These are phyloP conservation scores for Rhodotorula taiwanensis DNA, from an alignment of 768 basidiomycete species.

Conservation along the genomic window DNA sequence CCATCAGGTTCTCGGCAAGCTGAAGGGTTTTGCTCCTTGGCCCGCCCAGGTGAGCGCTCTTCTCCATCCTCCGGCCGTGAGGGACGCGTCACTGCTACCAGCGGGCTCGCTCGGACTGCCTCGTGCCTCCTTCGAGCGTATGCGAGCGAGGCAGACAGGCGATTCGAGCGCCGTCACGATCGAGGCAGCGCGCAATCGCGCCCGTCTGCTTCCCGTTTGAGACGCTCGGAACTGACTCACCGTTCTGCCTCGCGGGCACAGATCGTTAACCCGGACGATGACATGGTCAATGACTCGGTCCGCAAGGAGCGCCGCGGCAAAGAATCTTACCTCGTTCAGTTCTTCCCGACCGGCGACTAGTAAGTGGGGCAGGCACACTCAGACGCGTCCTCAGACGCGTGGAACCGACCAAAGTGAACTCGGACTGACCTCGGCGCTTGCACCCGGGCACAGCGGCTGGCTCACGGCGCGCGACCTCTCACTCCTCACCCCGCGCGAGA, in stretches of 20 bases:
- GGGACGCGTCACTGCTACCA: too few relatives aligned
- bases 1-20: constrained; percentile 66
- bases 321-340: constrained; percentile 63
- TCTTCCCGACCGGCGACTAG: constrained; percentile 94
- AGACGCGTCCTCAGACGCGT: too few relatives aligned
- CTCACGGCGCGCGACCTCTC: constrained; percentile 72
- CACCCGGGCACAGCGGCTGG: constrained; percentile 71
- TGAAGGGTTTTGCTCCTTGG: constrained; percentile 92
- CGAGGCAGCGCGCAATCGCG: too few relatives aligned
- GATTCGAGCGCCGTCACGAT: neutral
- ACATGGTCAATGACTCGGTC: constrained; percentile 57
- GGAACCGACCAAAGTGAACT: neutral
- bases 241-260: constrained; percentile 44
- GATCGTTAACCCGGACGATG: constrained; percentile 69
- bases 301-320: constrained; percentile 72
- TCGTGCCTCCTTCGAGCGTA: too few relatives aligned
- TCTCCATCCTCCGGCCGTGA: constrained; percentile 23
- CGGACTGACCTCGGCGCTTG: neutral
- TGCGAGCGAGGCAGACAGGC: too few relatives aligned
- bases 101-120: too few relatives aligned
- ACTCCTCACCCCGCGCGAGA: constrained; percentile 67
- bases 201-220: too few relatives aligned
- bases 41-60: constrained; percentile 72
- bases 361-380: constrained; percentile 50
- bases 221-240: neutral